Base-by-base conservation (phyloP, 2,329 filamentous ascomycete genomes). In the Cladosporium sp. region DNA sequence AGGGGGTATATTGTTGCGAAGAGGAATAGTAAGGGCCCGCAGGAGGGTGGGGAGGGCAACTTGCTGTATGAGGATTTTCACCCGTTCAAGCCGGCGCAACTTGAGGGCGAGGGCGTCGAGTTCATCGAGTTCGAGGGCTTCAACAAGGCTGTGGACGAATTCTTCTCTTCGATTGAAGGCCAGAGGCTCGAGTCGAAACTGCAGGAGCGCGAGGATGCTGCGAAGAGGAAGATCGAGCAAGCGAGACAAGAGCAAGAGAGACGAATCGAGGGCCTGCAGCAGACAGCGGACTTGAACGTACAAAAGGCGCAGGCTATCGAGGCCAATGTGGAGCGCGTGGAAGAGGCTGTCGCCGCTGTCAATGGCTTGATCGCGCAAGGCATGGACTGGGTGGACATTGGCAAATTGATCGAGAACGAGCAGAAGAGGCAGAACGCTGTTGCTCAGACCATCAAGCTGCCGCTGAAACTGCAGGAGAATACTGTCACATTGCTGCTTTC, bases 341-440 rank as follows among this genome's bases (percentile, higher is more conserved):
- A 97, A 76, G 95, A 98, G 79, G 93, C 92, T 4, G 93, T 93
- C 77, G 92, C 93, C 76, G 93, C 95, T 3, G 90, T 99, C 63
- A 98, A 96, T 76, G 92, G 92, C 0, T 82, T 98, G n/a, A 87
- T 99, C 67, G 87, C 87, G 5, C 92, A 97, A 74, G 94, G 94
- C 12, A 98, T 98, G 93, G 95, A 99, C 73, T 99, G 95, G 95
- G 88, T 92, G 12, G 91, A 97, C 70, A 93, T 98, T 73, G 92
- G 87, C 11, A 91, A 90, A 66, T 81, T 99, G 68, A 91, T 99
- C 62, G 92, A 97, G 76, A 87, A 92, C 70, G 94, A 98, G 76
- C 91, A 96, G 76, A 87, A 84, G 68, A 85, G 89, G 59, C 84
- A 87, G 32, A 99, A 99, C 70, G 87, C 92, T 0, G 93, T 99